Percentiles rank a stretch among this genome's conserved stretches.
These are phyloP conservation scores for Racocetra persica DNA, from an alignment of 371 early-diverging fungal genomes.

Conservation along the genomic window DNA sequence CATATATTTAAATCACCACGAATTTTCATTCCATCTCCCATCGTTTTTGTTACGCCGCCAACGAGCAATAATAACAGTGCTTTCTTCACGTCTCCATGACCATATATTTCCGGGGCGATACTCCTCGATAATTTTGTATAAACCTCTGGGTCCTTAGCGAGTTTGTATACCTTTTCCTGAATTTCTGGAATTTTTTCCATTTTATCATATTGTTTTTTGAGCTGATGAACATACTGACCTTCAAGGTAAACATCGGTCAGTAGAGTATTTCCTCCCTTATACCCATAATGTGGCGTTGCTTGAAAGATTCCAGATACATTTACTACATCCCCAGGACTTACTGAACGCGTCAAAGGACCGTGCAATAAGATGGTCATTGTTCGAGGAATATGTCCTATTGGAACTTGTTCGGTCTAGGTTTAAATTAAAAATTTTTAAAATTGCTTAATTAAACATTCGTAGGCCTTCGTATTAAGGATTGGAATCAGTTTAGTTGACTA, in stretches of 20 bases:
- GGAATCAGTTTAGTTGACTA: too few species aligned
- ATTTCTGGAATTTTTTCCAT: slow-evolving; percentile 75
- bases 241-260: slow-evolving; percentile 97
- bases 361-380: slow-evolving; percentile 92
- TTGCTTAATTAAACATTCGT: background rate
- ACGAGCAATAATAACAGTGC: slow-evolving; percentile 88
- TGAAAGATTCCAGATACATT: slow-evolving; percentile 92
- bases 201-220: slow-evolving; percentile 89
- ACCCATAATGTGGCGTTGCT: slow-evolving; percentile 95
- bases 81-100: slow-evolving; percentile 96
- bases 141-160: slow-evolving; percentile 74
- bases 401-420: slow-evolving; percentile 92
- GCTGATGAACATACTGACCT: slow-evolving; percentile 83
- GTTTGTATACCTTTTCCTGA: slow-evolving; percentile 64
- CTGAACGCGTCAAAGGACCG: slow-evolving; percentile 81
- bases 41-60: slow-evolving; percentile 87
- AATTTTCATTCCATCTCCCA: slow-evolving; percentile 92
- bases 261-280: slow-evolving; percentile 93
- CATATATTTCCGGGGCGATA: slow-evolving; percentile 98
- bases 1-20: slow-evolving; percentile 97
- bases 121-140: slow-evolving; percentile 89
- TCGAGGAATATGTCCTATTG: slow-evolving; percentile 98
- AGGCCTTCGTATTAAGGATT: too few species aligned
- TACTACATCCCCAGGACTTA: slow-evolving; percentile 94
- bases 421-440: slow-evolving; percentile 9